These are phyloP conservation scores for Fusarium illudens DNA, from an alignment of 2,329 filamentous ascomycete genomes.

Conservation along the genomic window DNA sequence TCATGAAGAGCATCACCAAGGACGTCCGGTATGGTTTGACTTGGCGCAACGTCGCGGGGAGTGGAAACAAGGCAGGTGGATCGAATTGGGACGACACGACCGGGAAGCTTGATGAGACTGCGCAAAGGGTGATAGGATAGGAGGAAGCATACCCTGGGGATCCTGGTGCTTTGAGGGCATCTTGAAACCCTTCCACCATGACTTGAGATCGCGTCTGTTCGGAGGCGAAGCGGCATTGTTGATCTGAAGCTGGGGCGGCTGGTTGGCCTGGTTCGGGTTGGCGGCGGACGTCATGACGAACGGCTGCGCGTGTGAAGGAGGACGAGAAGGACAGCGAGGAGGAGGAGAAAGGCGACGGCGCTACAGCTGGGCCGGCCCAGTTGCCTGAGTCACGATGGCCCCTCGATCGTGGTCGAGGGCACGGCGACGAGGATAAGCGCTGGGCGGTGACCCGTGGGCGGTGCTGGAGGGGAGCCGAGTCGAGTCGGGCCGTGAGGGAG, in stretches of 20 bases:
- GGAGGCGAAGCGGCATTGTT: slow-evolving; percentile 72
- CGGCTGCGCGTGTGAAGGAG: slow-evolving; percentile 21
- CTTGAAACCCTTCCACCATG: slow-evolving; percentile 98
- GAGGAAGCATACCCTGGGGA: slow-evolving; percentile 56
- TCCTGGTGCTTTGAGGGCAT: slow-evolving; percentile 68
- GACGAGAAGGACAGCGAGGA: slow-evolving; percentile 16
- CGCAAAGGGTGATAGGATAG: slow-evolving; percentile 9
- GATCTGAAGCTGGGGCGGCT: slow-evolving; percentile 38
- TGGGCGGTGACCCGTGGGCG: slow-evolving; percentile 25
- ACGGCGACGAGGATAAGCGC: slow-evolving; percentile 22
- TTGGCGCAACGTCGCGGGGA: slow-evolving; percentile 4
- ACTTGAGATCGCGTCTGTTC: slow-evolving; percentile 86
- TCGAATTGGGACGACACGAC: slow-evolving; percentile 5
- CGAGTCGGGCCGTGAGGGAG: not conserved
- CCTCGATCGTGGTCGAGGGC: slow-evolving; percentile 32
- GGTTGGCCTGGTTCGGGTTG: slow-evolving; percentile 46
- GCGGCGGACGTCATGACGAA: slow-evolving; percentile 50
- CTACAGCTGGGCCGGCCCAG: slow-evolving; percentile 43
- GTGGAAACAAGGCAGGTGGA: not conserved
- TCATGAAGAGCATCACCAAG: not conserved
- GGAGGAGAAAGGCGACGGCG: slow-evolving; percentile 24
- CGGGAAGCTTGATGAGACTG: slow-evolving; percentile 3
- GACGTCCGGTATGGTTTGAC: not conserved
- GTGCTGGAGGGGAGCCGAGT: slow-evolving; percentile 16
- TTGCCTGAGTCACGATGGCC: slow-evolving; percentile 40